Evolutionary conservation across 306 rosid species (phyloP).

Genomic region (Ammopiptanthus mongolicus): DNA sequence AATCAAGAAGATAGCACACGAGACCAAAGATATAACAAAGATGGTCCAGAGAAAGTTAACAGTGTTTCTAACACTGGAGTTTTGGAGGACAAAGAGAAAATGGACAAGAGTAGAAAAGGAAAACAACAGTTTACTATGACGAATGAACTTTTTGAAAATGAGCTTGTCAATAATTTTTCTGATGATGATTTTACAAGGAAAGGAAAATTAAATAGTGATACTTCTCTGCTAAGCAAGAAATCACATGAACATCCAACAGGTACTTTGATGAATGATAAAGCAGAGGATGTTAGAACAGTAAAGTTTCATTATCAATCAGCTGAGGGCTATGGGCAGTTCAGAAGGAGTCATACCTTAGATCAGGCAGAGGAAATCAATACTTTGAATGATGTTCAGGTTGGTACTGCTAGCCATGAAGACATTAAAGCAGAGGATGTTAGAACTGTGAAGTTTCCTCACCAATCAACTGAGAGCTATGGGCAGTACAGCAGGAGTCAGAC

Average conservation of each 20-base stretch:
- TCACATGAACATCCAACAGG: constrained; percentile 23
- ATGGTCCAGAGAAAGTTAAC: constrained; percentile 15
- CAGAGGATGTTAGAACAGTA: constrained; percentile 32
- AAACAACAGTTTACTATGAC: constrained; percentile 7
- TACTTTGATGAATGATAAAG: constrained; percentile 31
- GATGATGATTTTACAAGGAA: constrained; percentile 30
- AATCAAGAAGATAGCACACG: constrained; percentile 20
- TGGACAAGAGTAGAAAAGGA: constrained; percentile 22
- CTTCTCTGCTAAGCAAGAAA: constrained; percentile 24
- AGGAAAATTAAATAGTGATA: constrained; percentile 26
- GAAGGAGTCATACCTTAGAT: constrained; percentile 21
- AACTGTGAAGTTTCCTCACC: constrained; percentile 31
- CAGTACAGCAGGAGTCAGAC: constrained; percentile 24
- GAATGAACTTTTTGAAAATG: constrained; percentile 31
- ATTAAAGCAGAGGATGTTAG: constrained; percentile 33
- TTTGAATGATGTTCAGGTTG: constrained; percentile 19
- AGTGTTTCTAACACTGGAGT: constrained; percentile 5
- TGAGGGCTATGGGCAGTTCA: constrained; percentile 24
- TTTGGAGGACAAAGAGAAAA: constrained; percentile 27
- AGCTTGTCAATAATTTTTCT: constrained; percentile 25
- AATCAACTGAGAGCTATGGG: constrained; percentile 31
- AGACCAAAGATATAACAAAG: constrained; percentile 10
- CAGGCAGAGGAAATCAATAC: constrained; percentile 34
- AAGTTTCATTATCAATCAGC: constrained; percentile 34
- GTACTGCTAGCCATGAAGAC: constrained; percentile 15